phyloP scores from a whole-genome alignment of 805 yeast genomes.

The Isabelozyma heimii region DNA sequence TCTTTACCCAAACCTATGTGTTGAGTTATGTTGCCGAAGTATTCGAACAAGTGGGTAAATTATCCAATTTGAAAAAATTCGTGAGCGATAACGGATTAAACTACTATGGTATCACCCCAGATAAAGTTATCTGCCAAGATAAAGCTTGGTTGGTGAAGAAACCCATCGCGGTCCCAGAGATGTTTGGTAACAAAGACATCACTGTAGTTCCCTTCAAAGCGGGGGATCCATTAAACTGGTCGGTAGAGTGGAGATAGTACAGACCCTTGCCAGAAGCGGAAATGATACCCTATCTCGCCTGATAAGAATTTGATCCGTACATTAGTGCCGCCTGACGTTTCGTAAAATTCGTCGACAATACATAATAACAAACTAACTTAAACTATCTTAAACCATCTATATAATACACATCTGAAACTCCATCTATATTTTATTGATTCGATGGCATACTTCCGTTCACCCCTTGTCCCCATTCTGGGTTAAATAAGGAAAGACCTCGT shows the following conservation, averaged over 20 bases:
- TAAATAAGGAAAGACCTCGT: too few relatives aligned
- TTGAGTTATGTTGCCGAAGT: constrained; percentile 83
- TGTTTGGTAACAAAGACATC: constrained; percentile 43
- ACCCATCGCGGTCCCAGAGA: constrained; percentile 57
- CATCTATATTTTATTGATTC: too few relatives aligned
- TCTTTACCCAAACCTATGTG: constrained; percentile 83
- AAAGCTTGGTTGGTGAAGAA: constrained; percentile 56
- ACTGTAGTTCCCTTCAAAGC: constrained; percentile 80
- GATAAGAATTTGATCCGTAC: background rate
- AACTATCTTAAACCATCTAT: too few relatives aligned
- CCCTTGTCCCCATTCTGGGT: too few relatives aligned
- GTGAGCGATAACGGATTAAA: constrained; percentile 70
- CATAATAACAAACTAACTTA: too few relatives aligned
- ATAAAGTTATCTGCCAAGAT: constrained; percentile 39
- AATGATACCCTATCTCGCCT: background rate
- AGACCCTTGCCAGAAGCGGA: background rate
- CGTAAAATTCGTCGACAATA: too few relatives aligned
- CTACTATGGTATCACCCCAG: constrained; percentile 62
- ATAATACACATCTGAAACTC: too few relatives aligned
- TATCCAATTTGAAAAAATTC: constrained; percentile 68
- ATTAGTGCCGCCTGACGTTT: too few relatives aligned
- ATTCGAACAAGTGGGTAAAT: constrained; percentile 63
- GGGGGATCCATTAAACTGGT: constrained; percentile 71
- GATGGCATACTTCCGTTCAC: too few relatives aligned
- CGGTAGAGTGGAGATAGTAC: constrained; percentile 64